Evolutionary conservation across 2,329 filamentous ascomycete species (phyloP).

Genomic region (Diaporthe batatas): DNA sequence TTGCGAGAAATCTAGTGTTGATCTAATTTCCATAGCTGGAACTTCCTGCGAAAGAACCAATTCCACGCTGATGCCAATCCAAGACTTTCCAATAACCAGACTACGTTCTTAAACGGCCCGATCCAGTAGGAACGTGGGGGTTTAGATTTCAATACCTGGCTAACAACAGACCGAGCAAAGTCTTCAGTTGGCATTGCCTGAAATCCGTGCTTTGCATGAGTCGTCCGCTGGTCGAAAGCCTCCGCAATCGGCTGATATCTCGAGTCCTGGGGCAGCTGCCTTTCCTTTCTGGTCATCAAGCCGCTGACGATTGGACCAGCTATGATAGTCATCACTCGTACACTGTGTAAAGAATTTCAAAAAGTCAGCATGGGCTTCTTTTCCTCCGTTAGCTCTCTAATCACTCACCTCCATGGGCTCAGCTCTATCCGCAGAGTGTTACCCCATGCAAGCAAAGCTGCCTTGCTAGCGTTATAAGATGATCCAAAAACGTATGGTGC

Average conservation of each 20-base stretch:
- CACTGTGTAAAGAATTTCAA: too few relatives aligned
- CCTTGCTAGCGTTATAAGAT: conserved; percentile 2
- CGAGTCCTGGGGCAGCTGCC: not conserved
- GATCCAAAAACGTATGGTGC: conserved; percentile 16
- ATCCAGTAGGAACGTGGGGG: conserved; percentile 10
- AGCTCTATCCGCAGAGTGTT: conserved; percentile 5
- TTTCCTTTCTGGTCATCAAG: conserved; percentile 7
- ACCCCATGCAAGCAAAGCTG: conserved; percentile 4
- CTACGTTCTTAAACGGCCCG: not conserved
- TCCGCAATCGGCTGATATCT: not conserved
- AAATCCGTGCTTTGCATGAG: conserved; percentile 2
- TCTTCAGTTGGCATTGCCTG: conserved; percentile 8
- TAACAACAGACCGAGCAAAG: conserved; percentile 3
- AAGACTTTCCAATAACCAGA: not conserved
- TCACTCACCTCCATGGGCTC: not conserved
- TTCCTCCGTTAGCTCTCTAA: not conserved
- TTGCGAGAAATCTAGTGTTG: too few relatives aligned
- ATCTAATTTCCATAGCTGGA: conserved; percentile 4
- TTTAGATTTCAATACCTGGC: conserved; percentile 10
- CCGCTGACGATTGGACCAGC: conserved; percentile 6
- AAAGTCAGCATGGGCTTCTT: too few relatives aligned
- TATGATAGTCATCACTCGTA: conserved; percentile 11
- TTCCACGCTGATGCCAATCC: conserved; percentile 9
- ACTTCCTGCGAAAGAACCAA: conserved; percentile 7
- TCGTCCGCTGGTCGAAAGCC: conserved; percentile 1